Evolutionary conservation across 495 filamentous ascomycete species (phyloP).

Genomic region (Penicillium bovifimosum): DNA sequence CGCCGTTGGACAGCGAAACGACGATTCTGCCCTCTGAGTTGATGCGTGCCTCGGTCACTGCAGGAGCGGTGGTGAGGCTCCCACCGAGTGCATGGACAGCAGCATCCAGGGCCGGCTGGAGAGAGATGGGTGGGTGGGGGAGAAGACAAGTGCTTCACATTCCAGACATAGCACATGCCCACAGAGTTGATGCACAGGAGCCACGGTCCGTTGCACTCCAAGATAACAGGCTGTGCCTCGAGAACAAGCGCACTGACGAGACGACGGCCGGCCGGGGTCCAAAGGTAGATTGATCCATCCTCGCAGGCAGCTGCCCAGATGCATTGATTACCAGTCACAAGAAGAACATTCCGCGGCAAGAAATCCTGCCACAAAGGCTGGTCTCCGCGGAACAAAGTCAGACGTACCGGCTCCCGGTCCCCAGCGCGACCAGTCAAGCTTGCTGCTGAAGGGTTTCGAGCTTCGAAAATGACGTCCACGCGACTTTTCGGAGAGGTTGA

Average conservation of each 20-base stretch:
- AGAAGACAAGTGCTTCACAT: slow-evolving; percentile 75
- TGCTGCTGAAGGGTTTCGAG: slow-evolving; percentile 59
- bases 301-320: slow-evolving; percentile 94
- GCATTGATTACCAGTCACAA: slow-evolving; percentile 80
- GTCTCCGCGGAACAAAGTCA: slow-evolving; percentile 79
- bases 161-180: slow-evolving; percentile 91
- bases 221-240: slow-evolving; percentile 88
- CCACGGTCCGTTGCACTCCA: slow-evolving; percentile 86
- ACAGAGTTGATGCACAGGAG: slow-evolving; percentile 82
- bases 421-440: slow-evolving; percentile 50
- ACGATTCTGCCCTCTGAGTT: slow-evolving; percentile 81
- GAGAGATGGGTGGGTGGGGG: slow-evolving; percentile 84
- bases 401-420: slow-evolving; percentile 72
- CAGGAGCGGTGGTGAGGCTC: slow-evolving; percentile 66
- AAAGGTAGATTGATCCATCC: slow-evolving; percentile 86
- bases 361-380: slow-evolving; percentile 89
- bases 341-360: slow-evolving; percentile 72
- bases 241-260: slow-evolving; percentile 76
- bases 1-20: slow-evolving; percentile 83
- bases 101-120: slow-evolving; percentile 88
- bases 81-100: slow-evolving; percentile 64
- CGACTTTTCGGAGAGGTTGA: slow-evolving; percentile 46
- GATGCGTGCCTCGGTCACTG: slow-evolving; percentile 82
- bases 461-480: slow-evolving; percentile 67
- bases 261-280: slow-evolving; percentile 90